Conservation (phyloP, 768 basidiomycete species). For the Lanmaoa rubissima region DNA sequence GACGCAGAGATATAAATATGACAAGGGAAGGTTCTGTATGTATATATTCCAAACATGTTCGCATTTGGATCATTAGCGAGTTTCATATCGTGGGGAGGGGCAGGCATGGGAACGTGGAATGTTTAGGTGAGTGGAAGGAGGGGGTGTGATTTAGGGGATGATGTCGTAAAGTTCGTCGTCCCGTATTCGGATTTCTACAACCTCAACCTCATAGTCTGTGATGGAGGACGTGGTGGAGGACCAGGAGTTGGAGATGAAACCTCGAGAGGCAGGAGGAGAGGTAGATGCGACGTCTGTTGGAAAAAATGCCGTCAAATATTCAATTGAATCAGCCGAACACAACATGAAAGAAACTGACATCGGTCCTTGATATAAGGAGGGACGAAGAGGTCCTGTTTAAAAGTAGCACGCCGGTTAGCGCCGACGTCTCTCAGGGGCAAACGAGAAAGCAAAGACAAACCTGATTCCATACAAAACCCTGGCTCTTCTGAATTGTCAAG, state of each 20-base stretch:
- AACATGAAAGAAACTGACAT: conserved; percentile 51
- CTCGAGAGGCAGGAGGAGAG: conserved; percentile 68
- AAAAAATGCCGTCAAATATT: background rate
- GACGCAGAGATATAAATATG: background rate
- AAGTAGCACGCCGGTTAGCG: background rate
- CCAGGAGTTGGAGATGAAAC: conserved; percentile 65
- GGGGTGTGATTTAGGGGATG: conserved; percentile 47
- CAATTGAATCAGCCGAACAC: conserved; percentile 7
- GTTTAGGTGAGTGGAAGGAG: background rate
- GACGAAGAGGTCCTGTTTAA: conserved; percentile 71
- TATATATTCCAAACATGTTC: conserved; percentile 15
- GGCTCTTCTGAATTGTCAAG: conserved; percentile 81
- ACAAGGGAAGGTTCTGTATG: conserved; percentile 5
- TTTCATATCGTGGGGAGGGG: conserved; percentile 3
- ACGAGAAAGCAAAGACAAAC: conserved; percentile 39
- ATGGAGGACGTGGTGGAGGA: conserved; percentile 66
- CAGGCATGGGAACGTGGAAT: background rate
- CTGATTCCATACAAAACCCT: conserved; percentile 92
- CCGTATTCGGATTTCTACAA: conserved; percentile 81
- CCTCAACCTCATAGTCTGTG: conserved; percentile 80
- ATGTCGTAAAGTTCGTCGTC: conserved; percentile 77
- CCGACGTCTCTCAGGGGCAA: background rate
- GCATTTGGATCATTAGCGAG: conserved; percentile 13
- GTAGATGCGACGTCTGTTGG: conserved; percentile 74
- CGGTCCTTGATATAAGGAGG: conserved; percentile 89